Base-by-base conservation (phyloP, 345 rosid species). In the Boechera stricta region DNA sequence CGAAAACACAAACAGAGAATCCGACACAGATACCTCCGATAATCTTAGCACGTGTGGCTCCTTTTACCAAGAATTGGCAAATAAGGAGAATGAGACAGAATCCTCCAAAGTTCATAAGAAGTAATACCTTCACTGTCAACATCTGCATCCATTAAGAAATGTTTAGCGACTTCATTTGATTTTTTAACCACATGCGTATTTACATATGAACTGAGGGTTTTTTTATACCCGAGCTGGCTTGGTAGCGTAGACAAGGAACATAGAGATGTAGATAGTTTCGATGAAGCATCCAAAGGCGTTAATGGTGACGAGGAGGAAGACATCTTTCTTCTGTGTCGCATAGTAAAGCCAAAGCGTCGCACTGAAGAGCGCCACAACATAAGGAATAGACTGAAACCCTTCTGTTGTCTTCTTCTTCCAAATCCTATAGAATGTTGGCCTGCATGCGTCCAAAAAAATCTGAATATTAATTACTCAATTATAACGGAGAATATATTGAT, bases 271-370 rank as follows among this genome's bases (percentile, higher is more conserved):
- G 49, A 85, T 42, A 53, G 79, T 78, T 67, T 89, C 91, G 12
- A 87, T 71, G 18, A 84, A 26, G 52, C 84, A 83, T 9, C 89
- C 90, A 35, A 83, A 39, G 41, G 73, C 57, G 31, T 89, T 87
- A 29, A 84, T 79, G 59, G 84, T 82, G 67, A 87, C 63, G 41
- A 89, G 88, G 64, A 83, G 89, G 64, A 54, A 82, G 12, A 74
- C 79, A 36, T 75, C 69, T 60, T 82, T n/a, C 66, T 87, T 81
- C 26, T 81, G 75, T 4, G 41, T 60, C 0, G 89, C 86, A 18
- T 88, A 90, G 82, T 85, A 88, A 18, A 88, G 64, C 95, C 95
- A 90, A 13, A 88, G 82, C 82, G 81, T 80, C 3, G 88, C 79
- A 67, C 92, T 87, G 49, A 85, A 69, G 8, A 83, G 77, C 11